phyloP scores from a whole-genome alignment of 2,329 filamentous ascomycete species.

The Tolypocladium tropicale region DNA sequence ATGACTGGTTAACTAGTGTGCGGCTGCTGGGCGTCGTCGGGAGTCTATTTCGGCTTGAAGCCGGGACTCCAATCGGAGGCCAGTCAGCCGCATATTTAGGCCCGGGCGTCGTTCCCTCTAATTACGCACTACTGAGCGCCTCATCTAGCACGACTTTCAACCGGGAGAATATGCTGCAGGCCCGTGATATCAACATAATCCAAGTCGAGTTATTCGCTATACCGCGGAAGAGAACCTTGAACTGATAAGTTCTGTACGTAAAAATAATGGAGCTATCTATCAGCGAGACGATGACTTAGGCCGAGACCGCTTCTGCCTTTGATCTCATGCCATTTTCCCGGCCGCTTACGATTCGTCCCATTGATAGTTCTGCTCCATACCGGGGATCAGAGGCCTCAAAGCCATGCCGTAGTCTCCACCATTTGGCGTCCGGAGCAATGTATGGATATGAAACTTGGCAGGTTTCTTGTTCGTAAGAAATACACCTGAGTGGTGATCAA shows the following conservation, averaged over 20 bases:
- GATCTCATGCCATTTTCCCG: not conserved
- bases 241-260: too few species aligned
- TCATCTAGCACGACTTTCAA: not conserved
- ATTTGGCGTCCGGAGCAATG: slow-evolving; percentile 61
- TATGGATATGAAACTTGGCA: slow-evolving; percentile 72
- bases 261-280: too few species aligned
- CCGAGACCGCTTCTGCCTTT: too few species aligned
- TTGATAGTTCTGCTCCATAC: slow-evolving; percentile 14
- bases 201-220: not conserved
- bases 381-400: slow-evolving; percentile 26
- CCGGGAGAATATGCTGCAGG: not conserved
- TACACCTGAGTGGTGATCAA: slow-evolving; percentile 72
- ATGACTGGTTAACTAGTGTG: not conserved
- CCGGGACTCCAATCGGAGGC: not conserved
- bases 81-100: not conserved
- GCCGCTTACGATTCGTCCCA: slow-evolving; percentile 7
- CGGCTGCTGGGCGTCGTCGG: too few species aligned
- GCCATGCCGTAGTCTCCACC: slow-evolving; percentile 64
- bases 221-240: too few species aligned
- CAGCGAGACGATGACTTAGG: too few species aligned
- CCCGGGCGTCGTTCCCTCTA: too few species aligned
- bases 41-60: not conserved
- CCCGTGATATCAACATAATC: not conserved
- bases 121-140: not conserved
- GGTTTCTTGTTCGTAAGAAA: slow-evolving; percentile 65